Evolutionary conservation across 2,329 filamentous ascomycete species (phyloP), one percentile per base, ranked within the genome.

Genomic region (Pestalotiopsis sp.): DNA sequence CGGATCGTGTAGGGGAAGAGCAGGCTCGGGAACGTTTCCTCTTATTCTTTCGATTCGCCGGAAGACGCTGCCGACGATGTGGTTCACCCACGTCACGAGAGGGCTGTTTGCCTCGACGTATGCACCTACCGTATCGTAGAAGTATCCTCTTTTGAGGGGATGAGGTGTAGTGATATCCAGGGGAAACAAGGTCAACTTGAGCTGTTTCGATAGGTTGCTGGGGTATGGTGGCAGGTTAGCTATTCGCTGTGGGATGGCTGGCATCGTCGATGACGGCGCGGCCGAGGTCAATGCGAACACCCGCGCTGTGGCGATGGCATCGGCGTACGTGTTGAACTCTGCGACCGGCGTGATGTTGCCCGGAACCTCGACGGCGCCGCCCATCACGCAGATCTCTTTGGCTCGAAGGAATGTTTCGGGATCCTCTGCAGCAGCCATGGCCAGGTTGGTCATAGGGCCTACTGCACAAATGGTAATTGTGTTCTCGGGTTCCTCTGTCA

Each of bases 311-410:
- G 93, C 92, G 52, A 93, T 86, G 22, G 92, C 85, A 77, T 98
- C 96, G 68, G 96, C 94, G 75, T 94, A 97, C 67, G 92, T 92
- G 83, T 99, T 99, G 87, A 98, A 99, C 78, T 98, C 96, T 70
- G 93, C 94, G 13, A 91, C 88, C 1, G 96, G 95, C 59, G 89
- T 90, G 75, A 92, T 89, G 79, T 99, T 99, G 73, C 96, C 96
- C 64, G 90, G 86, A 57, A 89, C 82, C 68, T 92, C 85, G 66
- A 99, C 87, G 26, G 93, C 91, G 68, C 96, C 96, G 68, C 95
- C 96, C 96, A 99, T 99, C 60, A 98, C 92, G 3, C 97, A 91
- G 3, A 99, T 87, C 79, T 98, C 94, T 78, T 96, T 97, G 59
- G 90, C 93, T 56, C 90, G 89, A 66, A 99, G 85, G 79, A 99